Evolutionary conservation across 2,329 filamentous ascomycete species (phyloP).

Genomic region (Nemania abortiva): DNA sequence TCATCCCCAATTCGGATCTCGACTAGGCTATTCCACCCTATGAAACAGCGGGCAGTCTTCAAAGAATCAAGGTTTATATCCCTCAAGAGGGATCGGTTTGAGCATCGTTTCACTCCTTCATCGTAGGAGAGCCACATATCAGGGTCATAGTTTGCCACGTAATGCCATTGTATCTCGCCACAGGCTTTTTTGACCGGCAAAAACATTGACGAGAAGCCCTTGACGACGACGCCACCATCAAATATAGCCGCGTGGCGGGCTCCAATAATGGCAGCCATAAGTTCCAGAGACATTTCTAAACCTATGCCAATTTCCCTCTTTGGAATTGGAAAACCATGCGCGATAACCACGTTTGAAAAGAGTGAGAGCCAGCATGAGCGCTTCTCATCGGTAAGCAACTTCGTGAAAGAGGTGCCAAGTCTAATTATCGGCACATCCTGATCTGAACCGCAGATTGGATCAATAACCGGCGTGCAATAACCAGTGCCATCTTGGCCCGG

Average conservation of each 20-base stretch:
- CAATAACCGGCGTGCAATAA: background rate
- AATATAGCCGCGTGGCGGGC: background rate
- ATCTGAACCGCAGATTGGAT: background rate
- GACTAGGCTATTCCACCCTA: background rate
- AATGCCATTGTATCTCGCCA: background rate
- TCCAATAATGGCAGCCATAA: conserved; percentile 1
- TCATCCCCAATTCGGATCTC: background rate
- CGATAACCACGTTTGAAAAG: background rate
- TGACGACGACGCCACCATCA: conserved; percentile 1
- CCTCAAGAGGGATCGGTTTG: background rate
- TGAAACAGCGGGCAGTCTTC: background rate
- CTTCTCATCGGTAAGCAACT: background rate
- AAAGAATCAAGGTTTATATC: background rate
- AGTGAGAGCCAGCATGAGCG: background rate
- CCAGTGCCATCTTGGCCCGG: background rate
- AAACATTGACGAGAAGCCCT: conserved; percentile 2
- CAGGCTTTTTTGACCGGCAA: background rate
- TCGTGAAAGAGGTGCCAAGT: background rate
- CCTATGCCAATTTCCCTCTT: background rate
- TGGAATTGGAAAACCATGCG: background rate
- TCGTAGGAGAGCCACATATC: background rate
- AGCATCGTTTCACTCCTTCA: background rate
- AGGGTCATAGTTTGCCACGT: background rate
- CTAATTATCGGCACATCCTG: background rate
- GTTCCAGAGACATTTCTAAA: background rate